phyloP scores from a whole-genome alignment of 2,329 filamentous ascomycete species.

The Westerdykella aurantiaca region DNA sequence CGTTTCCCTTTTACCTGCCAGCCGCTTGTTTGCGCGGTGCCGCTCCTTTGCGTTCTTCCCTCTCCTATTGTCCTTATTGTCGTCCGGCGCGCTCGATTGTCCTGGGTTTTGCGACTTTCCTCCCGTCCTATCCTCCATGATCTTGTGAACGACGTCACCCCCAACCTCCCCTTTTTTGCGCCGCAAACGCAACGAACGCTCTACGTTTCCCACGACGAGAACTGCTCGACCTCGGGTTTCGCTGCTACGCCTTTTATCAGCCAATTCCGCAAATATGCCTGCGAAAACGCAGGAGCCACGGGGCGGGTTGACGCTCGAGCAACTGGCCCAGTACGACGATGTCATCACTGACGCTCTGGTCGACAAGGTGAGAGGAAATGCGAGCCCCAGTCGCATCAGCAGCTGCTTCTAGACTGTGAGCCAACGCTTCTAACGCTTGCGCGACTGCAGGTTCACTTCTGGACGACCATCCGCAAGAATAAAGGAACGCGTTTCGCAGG shows the following conservation, averaged over 20 bases:
- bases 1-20: slow-evolving; percentile 6
- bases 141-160: slow-evolving; percentile 24
- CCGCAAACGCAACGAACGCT: background rate
- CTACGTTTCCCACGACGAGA: background rate
- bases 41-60: slow-evolving; percentile 20
- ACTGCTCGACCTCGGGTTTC: background rate
- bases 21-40: slow-evolving; percentile 19
- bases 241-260: background rate
- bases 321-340: slow-evolving; percentile 91
- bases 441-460: slow-evolving; percentile 73
- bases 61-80: slow-evolving; percentile 10
- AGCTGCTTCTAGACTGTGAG: background rate
- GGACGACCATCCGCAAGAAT: slow-evolving; percentile 95
- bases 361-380: slow-evolving; percentile 67
- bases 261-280: slow-evolving; percentile 33
- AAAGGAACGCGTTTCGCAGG: slow-evolving; percentile 75
- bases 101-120: slow-evolving; percentile 1
- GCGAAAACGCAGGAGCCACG: slow-evolving; percentile 51
- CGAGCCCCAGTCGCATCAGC: background rate
- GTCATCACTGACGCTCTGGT: slow-evolving; percentile 91
- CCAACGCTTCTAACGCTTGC: background rate
- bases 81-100: slow-evolving; percentile 3
- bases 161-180: slow-evolving; percentile 23
- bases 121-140: slow-evolving; percentile 8
- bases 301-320: slow-evolving; percentile 74